Percentiles rank a stretch among this genome's conserved stretches.
Conservation (phyloP, 2,329 filamentous ascomycete genomes). For the Xylaria sp. region DNA sequence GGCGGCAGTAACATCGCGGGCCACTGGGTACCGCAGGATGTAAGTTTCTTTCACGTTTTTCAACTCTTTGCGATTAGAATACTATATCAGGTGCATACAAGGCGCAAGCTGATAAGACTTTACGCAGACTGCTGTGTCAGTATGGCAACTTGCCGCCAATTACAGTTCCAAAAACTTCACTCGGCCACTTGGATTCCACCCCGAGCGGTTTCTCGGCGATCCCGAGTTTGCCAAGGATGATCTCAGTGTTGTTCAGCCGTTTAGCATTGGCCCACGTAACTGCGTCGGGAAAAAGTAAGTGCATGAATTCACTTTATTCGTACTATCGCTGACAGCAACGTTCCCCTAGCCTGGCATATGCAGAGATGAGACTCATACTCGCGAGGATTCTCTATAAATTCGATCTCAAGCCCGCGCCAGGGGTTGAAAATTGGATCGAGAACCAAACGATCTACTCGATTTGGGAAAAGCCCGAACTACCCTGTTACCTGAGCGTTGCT, state of each 20-base stretch:
- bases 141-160: conserved; percentile 23
- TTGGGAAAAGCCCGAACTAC: conserved; percentile 53
- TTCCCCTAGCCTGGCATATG: conserved; percentile 57
- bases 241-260: conserved; percentile 55
- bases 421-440: conserved; percentile 53
- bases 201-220: conserved; percentile 20
- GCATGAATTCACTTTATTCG: background rate
- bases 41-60: conserved; percentile 22
- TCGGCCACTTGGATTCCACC: conserved; percentile 13
- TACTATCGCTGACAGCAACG: conserved; percentile 27
- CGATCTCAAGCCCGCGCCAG: conserved; percentile 56
- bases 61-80: background rate
- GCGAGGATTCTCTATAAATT: conserved; percentile 62
- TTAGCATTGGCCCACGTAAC: conserved; percentile 60
- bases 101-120: conserved; percentile 14
- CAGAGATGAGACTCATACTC: conserved; percentile 62
- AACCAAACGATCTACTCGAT: conserved; percentile 54
- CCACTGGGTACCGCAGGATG: conserved; percentile 43
- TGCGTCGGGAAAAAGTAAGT: conserved; percentile 63
- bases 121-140: conserved; percentile 25
- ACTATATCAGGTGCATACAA: background rate
- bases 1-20: conserved; percentile 44
- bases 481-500: conserved; percentile 20
- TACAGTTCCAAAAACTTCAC: conserved; percentile 19
- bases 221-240: conserved; percentile 19